Evolutionary conservation across 2,329 filamentous ascomycete genomes (phyloP).

Genomic region (Alternaria hordeiaustralica): DNA sequence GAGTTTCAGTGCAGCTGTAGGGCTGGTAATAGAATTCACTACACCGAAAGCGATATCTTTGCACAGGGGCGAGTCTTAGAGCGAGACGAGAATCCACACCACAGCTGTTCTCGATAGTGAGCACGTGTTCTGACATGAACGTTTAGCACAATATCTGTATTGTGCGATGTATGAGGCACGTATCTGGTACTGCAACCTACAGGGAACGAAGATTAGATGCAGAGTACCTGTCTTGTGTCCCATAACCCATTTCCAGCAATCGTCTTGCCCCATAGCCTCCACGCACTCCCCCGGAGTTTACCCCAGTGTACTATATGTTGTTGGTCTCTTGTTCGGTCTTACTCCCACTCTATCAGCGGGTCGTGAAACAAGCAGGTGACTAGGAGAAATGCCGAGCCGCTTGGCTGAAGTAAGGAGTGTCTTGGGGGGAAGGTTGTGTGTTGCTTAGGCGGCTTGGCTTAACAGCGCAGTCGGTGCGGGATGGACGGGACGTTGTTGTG

Average conservation of each 20-base stretch:
- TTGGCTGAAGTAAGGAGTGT: slow-evolving; percentile 12
- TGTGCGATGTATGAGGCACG: too few species aligned
- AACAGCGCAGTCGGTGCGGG: neutral
- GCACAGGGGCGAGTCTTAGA: too few species aligned
- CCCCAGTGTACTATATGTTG: neutral
- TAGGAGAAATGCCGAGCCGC: neutral
- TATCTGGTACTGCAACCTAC: too few species aligned
- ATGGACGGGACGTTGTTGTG: slow-evolving; percentile 2
- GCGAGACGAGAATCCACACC: too few species aligned
- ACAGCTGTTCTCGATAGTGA: too few species aligned
- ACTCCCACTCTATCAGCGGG: slow-evolving; percentile 4
- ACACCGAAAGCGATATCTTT: too few species aligned
- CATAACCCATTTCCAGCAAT: too few species aligned
- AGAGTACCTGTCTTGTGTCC: neutral
- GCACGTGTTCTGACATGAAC: too few species aligned
- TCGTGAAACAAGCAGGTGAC: slow-evolving; percentile 6
- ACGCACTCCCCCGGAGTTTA: neutral
- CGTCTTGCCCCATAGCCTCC: neutral
- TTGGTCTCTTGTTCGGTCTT: neutral
- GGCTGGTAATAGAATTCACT: too few species aligned
- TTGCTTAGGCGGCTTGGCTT: slow-evolving; percentile 13
- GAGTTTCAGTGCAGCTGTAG: too few species aligned
- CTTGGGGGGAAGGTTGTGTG: slow-evolving; percentile 2
- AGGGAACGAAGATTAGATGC: too few species aligned
- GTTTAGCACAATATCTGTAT: too few species aligned